Percentiles rank a stretch among this genome's conserved stretches.
phyloP scores from a whole-genome alignment of 371 early-diverging fungal genomes.

The Nematocida major region DNA sequence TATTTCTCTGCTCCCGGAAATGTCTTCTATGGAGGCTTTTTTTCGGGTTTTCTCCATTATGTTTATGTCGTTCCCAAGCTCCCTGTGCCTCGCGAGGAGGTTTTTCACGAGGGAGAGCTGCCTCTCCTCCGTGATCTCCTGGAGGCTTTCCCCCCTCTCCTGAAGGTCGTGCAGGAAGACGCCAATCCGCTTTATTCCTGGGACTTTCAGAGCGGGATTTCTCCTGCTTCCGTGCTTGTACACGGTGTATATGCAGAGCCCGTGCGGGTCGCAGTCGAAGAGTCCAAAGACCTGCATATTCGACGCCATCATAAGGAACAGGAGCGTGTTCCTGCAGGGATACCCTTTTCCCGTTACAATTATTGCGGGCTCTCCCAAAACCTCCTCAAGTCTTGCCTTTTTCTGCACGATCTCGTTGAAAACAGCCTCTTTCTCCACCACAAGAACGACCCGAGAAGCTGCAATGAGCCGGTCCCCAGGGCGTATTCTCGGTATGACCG shows the following conservation, averaged over 20 bases:
- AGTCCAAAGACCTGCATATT: constrained; percentile 50
- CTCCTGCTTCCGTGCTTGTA: constrained; percentile 54
- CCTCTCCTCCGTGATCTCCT: background rate
- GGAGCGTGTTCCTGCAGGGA: constrained; percentile 62
- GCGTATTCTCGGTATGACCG: constrained; percentile 62
- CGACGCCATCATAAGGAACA: constrained; percentile 50
- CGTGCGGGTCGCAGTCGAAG: constrained; percentile 65
- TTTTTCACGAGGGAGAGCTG: background rate
- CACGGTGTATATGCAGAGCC: constrained; percentile 58
- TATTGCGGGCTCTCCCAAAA: background rate
- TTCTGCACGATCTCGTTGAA: constrained; percentile 42
- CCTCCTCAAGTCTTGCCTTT: background rate
- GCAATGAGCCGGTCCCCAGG: background rate
- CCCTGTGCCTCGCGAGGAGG: background rate
- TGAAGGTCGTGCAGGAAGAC: constrained; percentile 39
- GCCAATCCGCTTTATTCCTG: constrained; percentile 53
- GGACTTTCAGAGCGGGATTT: constrained; percentile 12
- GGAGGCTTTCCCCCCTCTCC: background rate
- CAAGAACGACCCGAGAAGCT: constrained; percentile 23
- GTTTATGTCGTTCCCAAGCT: background rate
- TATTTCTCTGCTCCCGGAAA: background rate
- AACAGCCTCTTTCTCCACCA: constrained; percentile 64
- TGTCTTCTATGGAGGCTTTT: constrained; percentile 44
- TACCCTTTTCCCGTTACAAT: constrained; percentile 64
- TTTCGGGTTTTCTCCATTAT: constrained; percentile 9